phyloP scores from a whole-genome alignment of 192 early-diverging fungal genomes.

The Pilaira anomala region DNA sequence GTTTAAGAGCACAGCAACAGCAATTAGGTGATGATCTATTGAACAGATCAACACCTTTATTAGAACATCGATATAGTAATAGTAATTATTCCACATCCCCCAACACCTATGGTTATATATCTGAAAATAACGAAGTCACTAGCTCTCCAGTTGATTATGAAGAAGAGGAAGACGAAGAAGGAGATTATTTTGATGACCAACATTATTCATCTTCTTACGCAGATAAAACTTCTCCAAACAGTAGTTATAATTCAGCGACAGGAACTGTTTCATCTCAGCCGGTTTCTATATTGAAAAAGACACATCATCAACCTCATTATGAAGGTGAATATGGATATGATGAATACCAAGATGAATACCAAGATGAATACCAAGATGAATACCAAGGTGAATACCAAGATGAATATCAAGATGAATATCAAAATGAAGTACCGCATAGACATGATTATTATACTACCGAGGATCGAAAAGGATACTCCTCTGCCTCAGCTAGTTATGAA shows the following conservation, averaged over 20 bases:
- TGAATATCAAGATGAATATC: neutral
- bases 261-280: neutral
- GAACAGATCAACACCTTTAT: neutral
- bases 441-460: neutral
- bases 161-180: no score
- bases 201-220: no score
- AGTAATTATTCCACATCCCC: neutral
- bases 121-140: no score
- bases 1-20: neutral
- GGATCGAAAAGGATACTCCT: neutral
- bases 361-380: neutral
- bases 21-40: neutral
- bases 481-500: neutral
- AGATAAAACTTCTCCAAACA: no score
- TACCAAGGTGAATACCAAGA: no score
- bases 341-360: neutral
- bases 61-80: neutral
- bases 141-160: no score
- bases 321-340: neutral
- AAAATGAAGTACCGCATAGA: neutral
- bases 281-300: slow-evolving; percentile 16
- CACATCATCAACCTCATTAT: neutral
- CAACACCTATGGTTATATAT: neutral
- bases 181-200: no score
- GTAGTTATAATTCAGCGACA: no score